Percentiles rank a stretch among this genome's conserved stretches.
These are phyloP conservation scores for Cucurbita moschata DNA, from an alignment of 306 rosid genomes.

Conservation along the genomic window DNA sequence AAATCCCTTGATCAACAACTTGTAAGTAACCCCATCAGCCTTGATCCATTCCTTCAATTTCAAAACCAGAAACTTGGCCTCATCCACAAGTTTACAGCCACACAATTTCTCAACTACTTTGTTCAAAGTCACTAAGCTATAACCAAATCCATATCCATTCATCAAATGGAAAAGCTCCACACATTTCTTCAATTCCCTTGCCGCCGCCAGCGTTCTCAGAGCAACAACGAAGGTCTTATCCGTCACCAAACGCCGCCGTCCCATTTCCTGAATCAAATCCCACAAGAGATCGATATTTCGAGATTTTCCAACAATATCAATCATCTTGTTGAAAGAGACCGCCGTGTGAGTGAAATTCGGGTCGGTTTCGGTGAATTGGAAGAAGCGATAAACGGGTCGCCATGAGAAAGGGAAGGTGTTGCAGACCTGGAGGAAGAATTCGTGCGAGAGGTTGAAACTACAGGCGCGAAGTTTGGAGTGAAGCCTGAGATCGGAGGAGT, in stretches of 20 bases:
- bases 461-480: conserved; percentile 42
- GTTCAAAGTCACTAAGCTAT: conserved; percentile 36
- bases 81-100: conserved; percentile 40
- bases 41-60: conserved; percentile 45
- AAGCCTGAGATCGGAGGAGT: conserved; percentile 49
- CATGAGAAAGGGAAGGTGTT: conserved; percentile 67
- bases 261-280: conserved; percentile 32
- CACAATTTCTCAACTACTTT: conserved; percentile 40
- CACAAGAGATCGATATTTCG: conserved; percentile 58
- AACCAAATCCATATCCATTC: conserved; percentile 38
- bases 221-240: conserved; percentile 38
- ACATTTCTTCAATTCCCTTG: conserved; percentile 55
- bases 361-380: conserved; percentile 20
- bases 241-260: conserved; percentile 27
- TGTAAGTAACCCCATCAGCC: conserved; percentile 37
- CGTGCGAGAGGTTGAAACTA: conserved; percentile 50
- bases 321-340: conserved; percentile 48
- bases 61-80: conserved; percentile 42
- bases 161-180: conserved; percentile 59
- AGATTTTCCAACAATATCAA: conserved; percentile 30
- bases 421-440: conserved; percentile 85
- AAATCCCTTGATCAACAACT: conserved; percentile 39
- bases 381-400: conserved; percentile 62
- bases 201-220: conserved; percentile 35
- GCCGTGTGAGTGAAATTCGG: conserved; percentile 40